Evolutionary conservation across 345 rosid species (phyloP), one percentile per base, ranked within the genome.

Genomic region (Dimocarpus longan): DNA sequence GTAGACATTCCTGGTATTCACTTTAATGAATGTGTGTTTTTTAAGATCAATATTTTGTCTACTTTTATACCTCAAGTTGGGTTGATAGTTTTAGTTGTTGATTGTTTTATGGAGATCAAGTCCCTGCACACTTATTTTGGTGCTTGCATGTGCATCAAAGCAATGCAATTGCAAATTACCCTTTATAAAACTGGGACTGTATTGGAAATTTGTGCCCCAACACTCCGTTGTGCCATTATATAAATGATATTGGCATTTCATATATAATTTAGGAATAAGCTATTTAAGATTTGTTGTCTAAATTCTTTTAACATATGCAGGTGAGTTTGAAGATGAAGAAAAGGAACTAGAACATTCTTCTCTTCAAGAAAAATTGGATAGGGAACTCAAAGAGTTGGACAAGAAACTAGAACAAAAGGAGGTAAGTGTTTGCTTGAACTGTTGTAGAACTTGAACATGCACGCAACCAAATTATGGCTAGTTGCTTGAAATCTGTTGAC

Each of bases 321-420:
- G 86, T 86, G 93, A 87, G 48, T 84, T 81, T 79, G 97, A 91
- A 82, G 86, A 83, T 79, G 87, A 86, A 48, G 92, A 93, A 83
- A 91, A 90, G 76, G 99, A 96, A 86, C 83, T 88, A 56, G 98
- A 96, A 68, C 98, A 94, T 85, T 90, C 93, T 69, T 90, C 97
- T 79, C 93, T 94, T 73, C 97, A 93, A 82, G 98, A 96, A 84
- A 86, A 88, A 82, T 78, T 96, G 84, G 98, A 90, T 39, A 87
- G 63, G 89, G 98, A 96, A 89, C 93, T 96, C 52, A 93, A 96
- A 84, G 99, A 94, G 82, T 80, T 96, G 86, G 98, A 96, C 76
- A 87, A 83, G 76, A 93, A 76, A 81, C 97, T 96, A 78, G 97
- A 94, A 89, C 93, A 91, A 71, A 96, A 94, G 81, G 99, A 96